Conservation (phyloP, 2,329 filamentous ascomycete genomes). For the Seiridium cupressi region DNA sequence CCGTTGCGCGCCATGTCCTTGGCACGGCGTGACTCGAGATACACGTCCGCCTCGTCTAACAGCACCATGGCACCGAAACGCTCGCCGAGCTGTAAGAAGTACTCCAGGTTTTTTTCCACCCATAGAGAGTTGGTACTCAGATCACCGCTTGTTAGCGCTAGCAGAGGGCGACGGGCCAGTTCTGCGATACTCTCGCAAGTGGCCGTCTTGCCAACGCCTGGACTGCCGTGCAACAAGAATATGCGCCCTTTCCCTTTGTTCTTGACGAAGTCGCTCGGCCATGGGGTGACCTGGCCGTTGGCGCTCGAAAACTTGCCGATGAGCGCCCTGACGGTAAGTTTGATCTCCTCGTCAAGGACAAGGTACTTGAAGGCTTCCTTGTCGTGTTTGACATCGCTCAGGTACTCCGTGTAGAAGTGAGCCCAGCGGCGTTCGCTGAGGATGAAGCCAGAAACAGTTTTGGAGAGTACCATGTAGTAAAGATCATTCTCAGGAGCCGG, state of each 20-base stretch:
- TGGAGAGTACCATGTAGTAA: constrained; percentile 41
- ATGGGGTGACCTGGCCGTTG: constrained; percentile 36
- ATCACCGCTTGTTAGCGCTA: constrained; percentile 49
- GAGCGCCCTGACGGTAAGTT: constrained; percentile 44
- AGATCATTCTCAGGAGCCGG: constrained; percentile 37
- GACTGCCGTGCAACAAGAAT: constrained; percentile 50
- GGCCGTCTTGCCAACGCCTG: constrained; percentile 39
- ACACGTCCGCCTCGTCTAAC: constrained; percentile 60
- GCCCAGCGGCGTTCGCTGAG: constrained; percentile 44
- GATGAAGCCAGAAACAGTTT: constrained; percentile 45
- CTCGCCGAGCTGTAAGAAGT: constrained; percentile 47
- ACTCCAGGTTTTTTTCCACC: constrained; percentile 42
- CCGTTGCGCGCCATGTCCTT: constrained; percentile 45
- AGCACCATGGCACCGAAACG: constrained; percentile 51
- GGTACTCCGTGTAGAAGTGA: constrained; percentile 35
- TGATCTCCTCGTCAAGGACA: constrained; percentile 46
- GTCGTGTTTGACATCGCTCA: constrained; percentile 40
- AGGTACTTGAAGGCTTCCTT: constrained; percentile 49
- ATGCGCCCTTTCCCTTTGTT: constrained; percentile 50
- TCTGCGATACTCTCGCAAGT: constrained; percentile 21
- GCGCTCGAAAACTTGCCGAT: constrained; percentile 44
- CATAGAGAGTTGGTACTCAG: constrained; percentile 35
- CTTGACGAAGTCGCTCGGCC: constrained; percentile 39
- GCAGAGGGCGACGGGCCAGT: constrained; percentile 42
- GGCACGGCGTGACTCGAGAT: constrained; percentile 49